These are phyloP conservation scores for Jacaranda mimosifolia DNA, from an alignment of 257 asterid genomes.

Conservation along the genomic window DNA sequence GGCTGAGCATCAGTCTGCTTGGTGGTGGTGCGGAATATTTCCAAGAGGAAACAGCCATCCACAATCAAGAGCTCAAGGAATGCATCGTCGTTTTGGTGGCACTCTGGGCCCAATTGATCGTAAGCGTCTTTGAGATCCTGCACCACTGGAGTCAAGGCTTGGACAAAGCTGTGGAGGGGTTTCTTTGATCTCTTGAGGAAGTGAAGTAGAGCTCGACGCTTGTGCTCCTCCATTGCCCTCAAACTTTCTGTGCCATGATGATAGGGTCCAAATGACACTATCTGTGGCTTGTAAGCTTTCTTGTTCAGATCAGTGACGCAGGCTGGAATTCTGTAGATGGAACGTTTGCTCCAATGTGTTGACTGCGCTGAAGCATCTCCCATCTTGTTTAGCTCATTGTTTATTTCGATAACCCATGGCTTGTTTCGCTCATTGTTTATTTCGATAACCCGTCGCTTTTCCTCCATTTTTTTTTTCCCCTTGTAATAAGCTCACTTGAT, in stretches of 20 bases:
- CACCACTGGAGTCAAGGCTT: slow-evolving; percentile 23
- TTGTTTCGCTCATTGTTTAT: no score
- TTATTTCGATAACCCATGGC: no score
- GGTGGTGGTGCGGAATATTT: no score
- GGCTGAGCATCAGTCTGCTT: no score
- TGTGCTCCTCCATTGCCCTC: slow-evolving; percentile 60
- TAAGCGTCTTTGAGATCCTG: slow-evolving; percentile 55
- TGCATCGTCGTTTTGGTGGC: background rate
- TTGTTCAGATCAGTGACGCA: slow-evolving; percentile 40
- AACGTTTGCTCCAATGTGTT: slow-evolving; percentile 48
- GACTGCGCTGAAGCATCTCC: background rate
- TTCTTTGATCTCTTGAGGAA: slow-evolving; percentile 46
- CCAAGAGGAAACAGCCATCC: no score
- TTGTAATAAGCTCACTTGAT: no score
- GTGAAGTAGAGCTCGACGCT: slow-evolving; percentile 54
- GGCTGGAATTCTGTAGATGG: slow-evolving; percentile 52
- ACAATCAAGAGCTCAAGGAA: no score
- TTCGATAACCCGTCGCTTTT: no score
- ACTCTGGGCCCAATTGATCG: slow-evolving; percentile 27
- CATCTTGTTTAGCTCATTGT: no score
- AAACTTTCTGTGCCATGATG: slow-evolving; percentile 36
- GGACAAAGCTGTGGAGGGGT: slow-evolving; percentile 33
- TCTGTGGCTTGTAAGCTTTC: slow-evolving; percentile 51
- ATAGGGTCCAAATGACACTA: slow-evolving; percentile 64
- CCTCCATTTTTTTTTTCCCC: no score